A percentile compares a stretch with the other conserved stretches of the same genome.
Conservation (phyloP, 2,329 filamentous ascomycete species). For the Phialocephala subalpina region DNA sequence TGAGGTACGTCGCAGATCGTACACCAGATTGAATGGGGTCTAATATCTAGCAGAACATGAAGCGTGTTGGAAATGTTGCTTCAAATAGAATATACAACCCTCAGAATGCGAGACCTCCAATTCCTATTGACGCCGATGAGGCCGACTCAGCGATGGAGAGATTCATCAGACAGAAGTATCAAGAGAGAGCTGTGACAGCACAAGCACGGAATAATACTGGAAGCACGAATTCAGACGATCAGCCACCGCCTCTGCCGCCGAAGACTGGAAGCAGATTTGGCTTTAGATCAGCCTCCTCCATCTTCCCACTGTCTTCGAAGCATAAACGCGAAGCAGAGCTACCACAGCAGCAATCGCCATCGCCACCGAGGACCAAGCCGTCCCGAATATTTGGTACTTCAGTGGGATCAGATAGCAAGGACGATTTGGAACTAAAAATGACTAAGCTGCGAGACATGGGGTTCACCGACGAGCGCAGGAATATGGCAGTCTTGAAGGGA, state of each 20-base stretch:
- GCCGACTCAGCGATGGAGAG: constrained; percentile 94
- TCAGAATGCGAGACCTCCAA: constrained; percentile 79
- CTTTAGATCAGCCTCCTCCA: constrained; percentile 67
- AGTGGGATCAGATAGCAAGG: constrained; percentile 59
- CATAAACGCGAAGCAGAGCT: constrained; percentile 35
- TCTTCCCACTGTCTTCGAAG: constrained; percentile 62
- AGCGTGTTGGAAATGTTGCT: constrained; percentile 82
- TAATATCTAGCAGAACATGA: constrained; percentile 77
- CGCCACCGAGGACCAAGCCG: constrained; percentile 57
- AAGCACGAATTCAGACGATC: constrained; percentile 62
- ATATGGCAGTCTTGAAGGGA: constrained; percentile 81
- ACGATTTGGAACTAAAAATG: constrained; percentile 80
- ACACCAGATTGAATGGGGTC: constrained; percentile 7
- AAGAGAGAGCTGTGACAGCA: constrained; percentile 62
- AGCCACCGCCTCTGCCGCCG: constrained; percentile 64
- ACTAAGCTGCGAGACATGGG: constrained; percentile 87
- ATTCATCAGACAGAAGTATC: constrained; percentile 95
- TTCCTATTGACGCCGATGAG: constrained; percentile 91
- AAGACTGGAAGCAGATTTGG: constrained; percentile 67
- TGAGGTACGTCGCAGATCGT: constrained; percentile 69
- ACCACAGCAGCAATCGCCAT: constrained; percentile 31
- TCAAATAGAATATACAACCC: constrained; percentile 94
- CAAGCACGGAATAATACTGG: constrained; percentile 48
- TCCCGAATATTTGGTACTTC: constrained; percentile 75
- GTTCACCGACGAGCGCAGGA: constrained; percentile 84